Evolutionary conservation across 306 rosid species (phyloP).

Genomic region (Acacia acuminata): DNA sequence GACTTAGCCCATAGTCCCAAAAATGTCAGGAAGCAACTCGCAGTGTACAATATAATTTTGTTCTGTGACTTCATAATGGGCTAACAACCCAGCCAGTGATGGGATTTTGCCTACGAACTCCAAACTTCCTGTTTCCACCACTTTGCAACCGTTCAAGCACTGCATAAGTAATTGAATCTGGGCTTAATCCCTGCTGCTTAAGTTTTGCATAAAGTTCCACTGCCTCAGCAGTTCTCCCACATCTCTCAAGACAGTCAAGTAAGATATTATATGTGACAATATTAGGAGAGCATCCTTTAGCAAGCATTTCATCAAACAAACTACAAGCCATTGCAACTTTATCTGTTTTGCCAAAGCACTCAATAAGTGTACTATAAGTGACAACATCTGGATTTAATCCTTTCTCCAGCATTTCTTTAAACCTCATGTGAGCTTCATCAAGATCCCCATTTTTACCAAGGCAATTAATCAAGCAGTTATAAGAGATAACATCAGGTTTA

Average conservation of each 20-base stretch:
- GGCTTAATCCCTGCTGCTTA: slow-evolving; percentile 87
- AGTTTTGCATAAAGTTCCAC: slow-evolving; percentile 89
- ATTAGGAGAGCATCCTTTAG: slow-evolving; percentile 81
- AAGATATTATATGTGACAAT: slow-evolving; percentile 84
- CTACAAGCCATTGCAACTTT: slow-evolving; percentile 87
- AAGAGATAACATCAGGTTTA: slow-evolving; percentile 74
- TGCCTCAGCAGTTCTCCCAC: slow-evolving; percentile 87
- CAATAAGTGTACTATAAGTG: slow-evolving; percentile 93
- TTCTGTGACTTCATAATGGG: slow-evolving; percentile 63
- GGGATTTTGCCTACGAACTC: slow-evolving; percentile 80
- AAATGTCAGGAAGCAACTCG: slow-evolving; percentile 8
- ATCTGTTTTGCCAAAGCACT: slow-evolving; percentile 92
- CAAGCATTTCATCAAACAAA: slow-evolving; percentile 79
- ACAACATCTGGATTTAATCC: slow-evolving; percentile 86
- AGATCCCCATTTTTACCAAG: slow-evolving; percentile 93
- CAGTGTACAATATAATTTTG: slow-evolving; percentile 12
- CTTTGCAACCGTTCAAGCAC: slow-evolving; percentile 86
- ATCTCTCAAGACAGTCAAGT: slow-evolving; percentile 88
- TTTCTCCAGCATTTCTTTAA: slow-evolving; percentile 90
- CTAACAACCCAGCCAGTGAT: slow-evolving; percentile 96
- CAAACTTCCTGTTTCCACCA: slow-evolving; percentile 64
- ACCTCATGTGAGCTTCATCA: slow-evolving; percentile 96
- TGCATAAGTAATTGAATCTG: slow-evolving; percentile 83
- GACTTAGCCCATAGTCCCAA: slow-evolving; percentile 12
- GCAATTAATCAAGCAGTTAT: slow-evolving; percentile 89